These are phyloP conservation scores for Coix lacrymajobi DNA, from an alignment of 176 grass and related monocot genomes.

Conservation along the genomic window DNA sequence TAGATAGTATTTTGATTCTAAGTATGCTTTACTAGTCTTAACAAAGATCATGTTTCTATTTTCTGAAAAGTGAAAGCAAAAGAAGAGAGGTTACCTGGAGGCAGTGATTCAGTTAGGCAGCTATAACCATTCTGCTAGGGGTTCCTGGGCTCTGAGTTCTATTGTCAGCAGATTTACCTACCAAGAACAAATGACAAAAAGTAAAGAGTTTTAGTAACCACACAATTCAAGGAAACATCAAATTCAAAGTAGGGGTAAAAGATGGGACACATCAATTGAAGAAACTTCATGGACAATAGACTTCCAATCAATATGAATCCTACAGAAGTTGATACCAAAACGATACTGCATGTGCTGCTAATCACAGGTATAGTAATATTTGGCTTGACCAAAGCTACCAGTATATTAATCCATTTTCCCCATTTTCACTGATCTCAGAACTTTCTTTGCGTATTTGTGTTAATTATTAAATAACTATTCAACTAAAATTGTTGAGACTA, in stretches of 20 bases:
- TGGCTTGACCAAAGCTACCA: background rate
- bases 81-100: background rate
- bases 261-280: background rate
- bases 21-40: rapidly evolving
- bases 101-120: background rate
- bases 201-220: background rate
- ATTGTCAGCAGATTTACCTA: slow-evolving; percentile 41
- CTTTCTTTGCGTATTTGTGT: background rate
- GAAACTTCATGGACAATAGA: background rate
- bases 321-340: background rate
- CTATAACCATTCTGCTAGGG: slow-evolving; percentile 28
- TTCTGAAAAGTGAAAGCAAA: background rate
- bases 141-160: slow-evolving; percentile 17
- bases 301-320: background rate
- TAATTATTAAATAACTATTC: background rate
- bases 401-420: background rate
- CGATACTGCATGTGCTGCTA: background rate
- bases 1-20: background rate
- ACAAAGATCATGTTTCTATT: background rate
- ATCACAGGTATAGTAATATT: background rate
- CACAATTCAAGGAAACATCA: background rate
- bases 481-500: background rate
- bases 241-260: background rate
- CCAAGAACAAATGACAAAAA: slow-evolving; percentile 8
- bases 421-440: background rate